A percentile compares a stretch with the other conserved stretches of the same genome.
Conservation (phyloP, 2,329 filamentous ascomycete species). For the Paecilomyces fulvus region DNA sequence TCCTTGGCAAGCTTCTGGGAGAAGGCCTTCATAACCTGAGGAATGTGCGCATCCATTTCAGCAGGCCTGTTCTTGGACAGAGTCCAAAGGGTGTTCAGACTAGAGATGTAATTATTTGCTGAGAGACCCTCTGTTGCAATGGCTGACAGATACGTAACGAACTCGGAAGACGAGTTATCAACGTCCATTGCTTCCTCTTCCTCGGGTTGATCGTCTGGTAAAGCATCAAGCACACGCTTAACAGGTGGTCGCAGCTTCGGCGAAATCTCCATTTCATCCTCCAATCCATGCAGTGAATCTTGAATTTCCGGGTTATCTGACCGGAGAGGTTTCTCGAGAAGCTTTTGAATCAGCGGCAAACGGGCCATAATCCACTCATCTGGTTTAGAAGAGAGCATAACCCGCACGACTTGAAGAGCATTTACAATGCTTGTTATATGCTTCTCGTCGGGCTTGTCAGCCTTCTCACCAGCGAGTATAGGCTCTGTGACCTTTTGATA, state of each 20-base stretch:
- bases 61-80: slow-evolving; percentile 75
- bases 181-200: slow-evolving; percentile 77
- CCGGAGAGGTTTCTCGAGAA: slow-evolving; percentile 80
- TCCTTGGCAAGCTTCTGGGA: slow-evolving; percentile 88
- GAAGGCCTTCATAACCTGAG: slow-evolving; percentile 82
- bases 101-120: slow-evolving; percentile 71
- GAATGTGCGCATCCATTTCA: slow-evolving; percentile 83
- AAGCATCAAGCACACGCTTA: slow-evolving; percentile 75
- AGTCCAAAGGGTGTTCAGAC: slow-evolving; percentile 90
- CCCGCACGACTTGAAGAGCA: slow-evolving; percentile 81
- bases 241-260: slow-evolving; percentile 67
- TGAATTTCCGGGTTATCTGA: slow-evolving; percentile 89
- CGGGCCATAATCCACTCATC: slow-evolving; percentile 85
- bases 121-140: slow-evolving; percentile 82
- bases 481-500: slow-evolving; percentile 85
- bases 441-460: slow-evolving; percentile 72
- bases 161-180: slow-evolving; percentile 70
- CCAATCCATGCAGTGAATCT: slow-evolving; percentile 73
- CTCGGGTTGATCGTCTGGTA: slow-evolving; percentile 72
- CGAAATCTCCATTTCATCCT: slow-evolving; percentile 60
- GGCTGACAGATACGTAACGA: slow-evolving; percentile 74
- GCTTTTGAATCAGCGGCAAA: slow-evolving; percentile 69
- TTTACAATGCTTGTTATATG: slow-evolving; percentile 86
- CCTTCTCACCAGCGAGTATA: slow-evolving; percentile 74
- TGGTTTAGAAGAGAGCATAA: slow-evolving; percentile 77